Conservation (phyloP, 495 filamentous ascomycete genomes). For the Terfezia claveryi region DNA sequence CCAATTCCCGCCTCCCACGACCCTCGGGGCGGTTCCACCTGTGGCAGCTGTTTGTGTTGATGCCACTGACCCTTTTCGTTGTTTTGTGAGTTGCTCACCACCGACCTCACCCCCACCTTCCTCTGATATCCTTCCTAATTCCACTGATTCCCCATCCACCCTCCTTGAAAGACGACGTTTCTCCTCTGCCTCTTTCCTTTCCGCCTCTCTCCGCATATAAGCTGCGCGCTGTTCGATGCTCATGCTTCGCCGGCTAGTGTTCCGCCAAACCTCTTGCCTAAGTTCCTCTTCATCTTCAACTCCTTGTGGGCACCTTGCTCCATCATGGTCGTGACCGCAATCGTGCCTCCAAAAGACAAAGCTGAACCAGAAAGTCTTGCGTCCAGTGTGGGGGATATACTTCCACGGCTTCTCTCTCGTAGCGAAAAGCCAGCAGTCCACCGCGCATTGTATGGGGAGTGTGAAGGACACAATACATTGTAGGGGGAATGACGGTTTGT, state of each 20-base stretch:
- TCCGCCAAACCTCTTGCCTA: background rate
- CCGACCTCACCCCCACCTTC: background rate
- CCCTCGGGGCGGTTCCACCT: background rate
- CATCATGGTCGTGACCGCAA: background rate
- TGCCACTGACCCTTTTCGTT: background rate
- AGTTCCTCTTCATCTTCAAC: background rate
- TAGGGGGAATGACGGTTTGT: constrained; percentile 32
- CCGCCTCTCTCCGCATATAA: background rate
- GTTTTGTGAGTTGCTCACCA: background rate
- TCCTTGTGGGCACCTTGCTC: background rate
- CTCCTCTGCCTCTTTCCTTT: background rate
- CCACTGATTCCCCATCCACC: background rate
- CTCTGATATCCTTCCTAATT: background rate
- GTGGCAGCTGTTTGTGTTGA: background rate
- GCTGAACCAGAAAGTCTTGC: constrained; percentile 18
- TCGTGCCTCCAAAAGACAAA: constrained; percentile 11
- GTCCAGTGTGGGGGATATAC: constrained; percentile 28
- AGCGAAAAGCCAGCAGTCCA: constrained; percentile 44
- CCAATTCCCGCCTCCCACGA: background rate
- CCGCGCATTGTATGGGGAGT: constrained; percentile 37
- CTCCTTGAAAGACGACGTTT: background rate
- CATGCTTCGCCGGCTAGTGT: background rate
- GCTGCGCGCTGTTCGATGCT: background rate
- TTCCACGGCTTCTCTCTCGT: constrained; percentile 47
- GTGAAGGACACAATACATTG: constrained; percentile 31